These are phyloP conservation scores for Atalantia buxifolia DNA, from an alignment of 345 rosid genomes.

Conservation along the genomic window DNA sequence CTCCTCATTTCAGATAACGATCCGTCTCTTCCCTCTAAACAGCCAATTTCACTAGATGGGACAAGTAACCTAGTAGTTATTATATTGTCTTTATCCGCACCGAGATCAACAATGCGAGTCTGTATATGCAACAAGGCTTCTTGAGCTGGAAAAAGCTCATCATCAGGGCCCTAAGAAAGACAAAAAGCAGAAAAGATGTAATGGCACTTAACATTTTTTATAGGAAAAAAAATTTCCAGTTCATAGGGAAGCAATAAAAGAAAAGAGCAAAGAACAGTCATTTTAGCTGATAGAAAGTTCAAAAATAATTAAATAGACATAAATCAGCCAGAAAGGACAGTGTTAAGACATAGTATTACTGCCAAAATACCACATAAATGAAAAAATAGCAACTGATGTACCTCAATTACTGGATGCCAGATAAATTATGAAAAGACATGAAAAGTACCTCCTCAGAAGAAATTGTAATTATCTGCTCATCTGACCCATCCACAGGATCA, in stretches of 20 bases:
- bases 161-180: constrained; percentile 80
- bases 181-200: constrained; percentile 17
- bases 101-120: constrained; percentile 72
- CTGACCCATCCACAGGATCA: constrained; percentile 80
- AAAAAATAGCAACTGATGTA: background rate
- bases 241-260: background rate
- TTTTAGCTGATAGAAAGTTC: background rate
- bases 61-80: constrained; percentile 75
- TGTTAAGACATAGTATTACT: background rate
- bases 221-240: background rate
- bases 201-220: background rate
- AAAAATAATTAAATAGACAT: background rate
- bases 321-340: background rate
- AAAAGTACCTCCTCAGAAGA: constrained; percentile 87
- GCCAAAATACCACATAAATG: background rate
- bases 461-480: constrained; percentile 79
- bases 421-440: background rate
- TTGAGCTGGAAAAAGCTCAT: constrained; percentile 94
- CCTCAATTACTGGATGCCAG: background rate
- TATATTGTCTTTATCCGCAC: constrained; percentile 65
- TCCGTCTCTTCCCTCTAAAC: constrained; percentile 88
- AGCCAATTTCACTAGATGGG: constrained; percentile 67
- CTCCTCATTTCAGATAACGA: constrained; percentile 69
- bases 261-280: background rate
- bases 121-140: constrained; percentile 98